Evolutionary conservation across 2,329 filamentous ascomycete species (phyloP).

Genomic region (Xenoacremonium recifei): DNA sequence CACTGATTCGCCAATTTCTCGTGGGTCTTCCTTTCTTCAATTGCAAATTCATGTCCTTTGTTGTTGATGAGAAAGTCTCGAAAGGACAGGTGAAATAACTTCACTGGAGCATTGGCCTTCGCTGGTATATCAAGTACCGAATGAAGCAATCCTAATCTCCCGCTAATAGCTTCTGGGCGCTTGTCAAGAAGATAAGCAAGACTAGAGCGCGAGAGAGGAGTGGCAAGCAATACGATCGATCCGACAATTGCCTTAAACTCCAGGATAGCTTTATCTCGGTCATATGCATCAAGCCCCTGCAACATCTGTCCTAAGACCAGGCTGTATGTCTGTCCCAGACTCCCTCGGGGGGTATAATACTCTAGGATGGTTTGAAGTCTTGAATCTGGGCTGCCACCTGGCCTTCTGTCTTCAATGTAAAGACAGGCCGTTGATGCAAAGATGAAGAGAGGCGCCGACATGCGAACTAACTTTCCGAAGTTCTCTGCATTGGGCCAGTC

Average conservation of each 20-base stretch:
- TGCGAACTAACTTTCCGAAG: constrained; percentile 19
- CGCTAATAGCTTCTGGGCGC: constrained; percentile 11
- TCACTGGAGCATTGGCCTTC: background rate
- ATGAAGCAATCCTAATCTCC: constrained; percentile 28
- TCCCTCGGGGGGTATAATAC: background rate
- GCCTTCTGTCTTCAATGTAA: constrained; percentile 21
- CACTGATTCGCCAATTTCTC: constrained; percentile 30
- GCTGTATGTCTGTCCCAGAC: constrained; percentile 15
- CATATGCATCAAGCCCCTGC: background rate
- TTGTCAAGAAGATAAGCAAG: constrained; percentile 27
- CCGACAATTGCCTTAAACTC: constrained; percentile 30
- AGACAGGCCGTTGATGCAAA: constrained; percentile 31
- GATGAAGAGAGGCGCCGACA: constrained; percentile 34
- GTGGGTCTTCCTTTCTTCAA: constrained; percentile 34
- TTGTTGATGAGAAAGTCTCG: constrained; percentile 35
- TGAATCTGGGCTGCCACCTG: constrained; percentile 13
- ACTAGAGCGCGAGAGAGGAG: constrained; percentile 27
- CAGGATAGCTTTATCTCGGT: constrained; percentile 9
- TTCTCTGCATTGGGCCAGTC: constrained; percentile 27
- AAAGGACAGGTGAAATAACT: constrained; percentile 35
- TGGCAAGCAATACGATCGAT: constrained; percentile 27
- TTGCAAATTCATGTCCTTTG: constrained; percentile 32
- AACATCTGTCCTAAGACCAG: constrained; percentile 15
- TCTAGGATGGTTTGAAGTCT: constrained; percentile 22
- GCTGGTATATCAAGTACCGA: constrained; percentile 16